phyloP scores from a whole-genome alignment of 129 eudicot genomes.

The Centaurea solstitialis region DNA sequence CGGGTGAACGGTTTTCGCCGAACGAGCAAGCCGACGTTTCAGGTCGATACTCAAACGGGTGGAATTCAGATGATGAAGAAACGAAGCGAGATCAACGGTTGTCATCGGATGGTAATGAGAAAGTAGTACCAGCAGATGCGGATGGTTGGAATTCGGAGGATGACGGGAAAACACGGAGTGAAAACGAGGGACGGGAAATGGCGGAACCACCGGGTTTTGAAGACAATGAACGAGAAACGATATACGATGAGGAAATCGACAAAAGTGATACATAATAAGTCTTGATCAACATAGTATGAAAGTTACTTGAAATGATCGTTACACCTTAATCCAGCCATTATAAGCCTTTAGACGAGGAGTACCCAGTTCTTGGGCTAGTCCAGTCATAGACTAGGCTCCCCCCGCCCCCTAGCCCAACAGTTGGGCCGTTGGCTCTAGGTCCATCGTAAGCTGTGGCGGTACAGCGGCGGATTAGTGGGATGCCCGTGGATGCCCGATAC shows the following conservation, averaged over 20 bases:
- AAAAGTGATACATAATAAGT: not conserved
- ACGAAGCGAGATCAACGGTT: not conserved
- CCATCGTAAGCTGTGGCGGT: too few species aligned
- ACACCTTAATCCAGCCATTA: not conserved
- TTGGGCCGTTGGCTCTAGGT: too few species aligned
- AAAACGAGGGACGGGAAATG: not conserved
- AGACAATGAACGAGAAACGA: not conserved
- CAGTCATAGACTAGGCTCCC: too few species aligned
- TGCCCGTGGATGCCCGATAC: too few species aligned
- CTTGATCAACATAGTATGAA: not conserved
- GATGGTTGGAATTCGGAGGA: slow-evolving; percentile 7
- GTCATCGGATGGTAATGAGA: not conserved
- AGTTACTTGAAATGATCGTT: slow-evolving; percentile 10
- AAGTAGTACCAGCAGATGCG: not conserved
- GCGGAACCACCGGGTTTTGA: slow-evolving; percentile 1
- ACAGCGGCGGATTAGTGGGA: too few species aligned
- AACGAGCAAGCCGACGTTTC: not conserved
- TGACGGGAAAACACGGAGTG: not conserved
- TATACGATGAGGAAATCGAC: not conserved
- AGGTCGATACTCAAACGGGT: not conserved
- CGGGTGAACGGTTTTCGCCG: not conserved
- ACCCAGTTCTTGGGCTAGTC: too few species aligned
- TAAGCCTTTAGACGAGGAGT: too few species aligned
- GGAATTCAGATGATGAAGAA: not conserved
- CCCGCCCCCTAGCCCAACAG: too few species aligned